Evolutionary conservation across 139 green algal genomes (phyloP).

Genomic region (Protoeuglena noctilucae): DNA sequence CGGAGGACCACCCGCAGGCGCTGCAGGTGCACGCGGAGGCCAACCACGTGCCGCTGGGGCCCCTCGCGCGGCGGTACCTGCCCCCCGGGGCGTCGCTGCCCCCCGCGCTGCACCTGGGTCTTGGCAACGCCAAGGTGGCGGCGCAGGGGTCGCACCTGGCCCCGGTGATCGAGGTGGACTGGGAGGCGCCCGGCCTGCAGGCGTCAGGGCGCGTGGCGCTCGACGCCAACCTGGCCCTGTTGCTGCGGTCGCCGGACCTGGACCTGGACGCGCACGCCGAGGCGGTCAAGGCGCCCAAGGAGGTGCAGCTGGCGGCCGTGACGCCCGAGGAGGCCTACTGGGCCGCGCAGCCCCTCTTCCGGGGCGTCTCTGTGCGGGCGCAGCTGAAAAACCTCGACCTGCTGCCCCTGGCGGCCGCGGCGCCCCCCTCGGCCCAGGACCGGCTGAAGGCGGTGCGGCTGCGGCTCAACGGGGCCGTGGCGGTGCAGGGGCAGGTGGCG

Average conservation of each 20-base stretch:
- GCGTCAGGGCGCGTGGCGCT: slow-evolving; percentile 8
- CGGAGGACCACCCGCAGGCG: slow-evolving; percentile 61
- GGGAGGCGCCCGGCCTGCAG: slow-evolving; percentile 24
- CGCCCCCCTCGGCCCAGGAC: slow-evolving; percentile 12
- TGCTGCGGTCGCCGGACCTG: neutral
- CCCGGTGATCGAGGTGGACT: slow-evolving; percentile 34
- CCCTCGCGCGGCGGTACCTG: slow-evolving; percentile 54
- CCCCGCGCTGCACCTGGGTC: slow-evolving; percentile 22
- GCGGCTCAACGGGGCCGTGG: slow-evolving; percentile 11
- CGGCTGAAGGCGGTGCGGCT: neutral
- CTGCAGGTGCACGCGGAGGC: slow-evolving; percentile 51
- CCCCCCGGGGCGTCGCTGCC: slow-evolving; percentile 19
- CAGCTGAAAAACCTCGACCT: slow-evolving; percentile 43
- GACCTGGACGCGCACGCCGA: slow-evolving; percentile 12
- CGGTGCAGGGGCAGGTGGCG: slow-evolving; percentile 15
- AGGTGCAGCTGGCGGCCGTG: slow-evolving; percentile 10
- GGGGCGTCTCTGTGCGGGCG: slow-evolving; percentile 19
- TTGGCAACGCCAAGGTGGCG: slow-evolving; percentile 17
- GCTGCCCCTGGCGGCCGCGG: slow-evolving; percentile 27
- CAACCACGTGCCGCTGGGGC: slow-evolving; percentile 37
- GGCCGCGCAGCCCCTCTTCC: slow-evolving; percentile 22
- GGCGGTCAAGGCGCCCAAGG: slow-evolving; percentile 13
- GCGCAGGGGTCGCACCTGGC: slow-evolving; percentile 45
- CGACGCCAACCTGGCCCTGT: neutral
- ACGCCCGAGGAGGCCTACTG: slow-evolving; percentile 30